These are phyloP conservation scores for Fraxinus baroniana DNA, from an alignment of 305 asterid genomes.

Conservation along the genomic window DNA sequence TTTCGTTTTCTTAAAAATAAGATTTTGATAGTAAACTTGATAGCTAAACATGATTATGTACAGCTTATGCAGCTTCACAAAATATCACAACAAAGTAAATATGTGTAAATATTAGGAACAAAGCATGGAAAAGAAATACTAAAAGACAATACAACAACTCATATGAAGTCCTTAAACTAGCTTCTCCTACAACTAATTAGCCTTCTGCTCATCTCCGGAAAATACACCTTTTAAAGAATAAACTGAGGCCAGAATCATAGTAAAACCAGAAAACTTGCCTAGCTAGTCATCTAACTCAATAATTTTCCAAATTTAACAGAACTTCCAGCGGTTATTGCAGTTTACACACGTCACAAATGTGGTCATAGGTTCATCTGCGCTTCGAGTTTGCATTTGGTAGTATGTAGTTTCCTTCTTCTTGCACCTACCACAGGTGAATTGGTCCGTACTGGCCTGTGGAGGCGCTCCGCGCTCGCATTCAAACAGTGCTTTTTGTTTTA, in stretches of 20 bases:
- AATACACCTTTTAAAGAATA: conserved; percentile 13
- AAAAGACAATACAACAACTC: not conserved
- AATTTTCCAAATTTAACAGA: conserved; percentile 48
- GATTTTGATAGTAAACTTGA: not conserved
- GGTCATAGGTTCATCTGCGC: conserved; percentile 97
- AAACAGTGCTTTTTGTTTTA: conserved; percentile 77
- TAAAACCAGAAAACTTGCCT: conserved; percentile 2
- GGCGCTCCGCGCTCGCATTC: conserved; percentile 67
- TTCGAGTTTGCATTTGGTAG: conserved; percentile 86
- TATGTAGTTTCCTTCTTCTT: conserved; percentile 42
- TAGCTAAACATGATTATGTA: not conserved
- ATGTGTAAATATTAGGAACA: not conserved
- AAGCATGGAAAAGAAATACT: not conserved
- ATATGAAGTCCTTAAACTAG: not conserved
- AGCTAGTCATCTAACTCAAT: too few species aligned
- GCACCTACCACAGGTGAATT: conserved; percentile 69
- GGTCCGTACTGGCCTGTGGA: conserved; percentile 71
- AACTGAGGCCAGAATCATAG: conserved; percentile 21
- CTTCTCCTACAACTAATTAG: conserved; percentile 23
- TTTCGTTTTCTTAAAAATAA: not conserved
- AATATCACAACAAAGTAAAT: not conserved
- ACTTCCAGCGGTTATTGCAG: conserved; percentile 84
- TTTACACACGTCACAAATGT: conserved; percentile 80
- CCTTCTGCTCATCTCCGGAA: conserved; percentile 16
- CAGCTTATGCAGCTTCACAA: not conserved